Percentiles rank a stretch among this genome's conserved stretches.
Evolutionary conservation across 2,329 filamentous ascomycete genomes (phyloP).

Genomic region (Exophiala aquamarina): DNA sequence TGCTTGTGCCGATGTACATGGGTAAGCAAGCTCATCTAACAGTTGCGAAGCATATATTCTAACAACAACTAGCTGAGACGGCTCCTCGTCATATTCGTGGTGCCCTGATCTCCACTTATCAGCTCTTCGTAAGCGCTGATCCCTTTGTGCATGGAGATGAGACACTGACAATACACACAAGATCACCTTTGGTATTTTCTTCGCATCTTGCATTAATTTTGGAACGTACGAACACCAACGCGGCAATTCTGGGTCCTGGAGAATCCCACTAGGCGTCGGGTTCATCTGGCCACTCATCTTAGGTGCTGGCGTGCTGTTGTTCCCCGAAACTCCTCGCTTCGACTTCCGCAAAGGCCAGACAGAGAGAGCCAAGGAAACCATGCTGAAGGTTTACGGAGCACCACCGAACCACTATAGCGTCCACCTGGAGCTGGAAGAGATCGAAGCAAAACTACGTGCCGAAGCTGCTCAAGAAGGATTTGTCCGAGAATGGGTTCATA

Average conservation of each 20-base stretch:
- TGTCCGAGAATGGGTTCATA: conserved; percentile 41
- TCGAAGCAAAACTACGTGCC: conserved; percentile 53
- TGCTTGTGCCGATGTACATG: conserved; percentile 46
- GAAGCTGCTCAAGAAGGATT: conserved; percentile 53
- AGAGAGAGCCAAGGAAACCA: conserved; percentile 51
- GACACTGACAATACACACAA: conserved; percentile 42
- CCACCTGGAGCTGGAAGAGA: conserved; percentile 56
- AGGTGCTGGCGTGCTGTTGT: conserved; percentile 53
- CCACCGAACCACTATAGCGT: conserved; percentile 56
- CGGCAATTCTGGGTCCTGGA: conserved; percentile 38
- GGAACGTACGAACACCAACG: conserved; percentile 36
- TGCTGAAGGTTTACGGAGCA: conserved; percentile 57
- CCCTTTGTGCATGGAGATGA: too few relatives aligned
- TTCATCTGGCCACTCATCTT: conserved; percentile 58
- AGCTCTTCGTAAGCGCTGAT: conserved; percentile 44
- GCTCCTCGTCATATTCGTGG: conserved; percentile 47
- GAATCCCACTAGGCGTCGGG: conserved; percentile 55
- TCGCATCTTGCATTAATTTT: conserved; percentile 57
- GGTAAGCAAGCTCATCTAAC: conserved; percentile 5
- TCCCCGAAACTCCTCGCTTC: conserved; percentile 59
- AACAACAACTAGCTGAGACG: conserved; percentile 49
- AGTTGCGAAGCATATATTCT: conserved; percentile 35
- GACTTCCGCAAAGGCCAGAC: conserved; percentile 57
- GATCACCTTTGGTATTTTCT: conserved; percentile 57
- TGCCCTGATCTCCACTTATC: conserved; percentile 45